These are phyloP conservation scores for Tremella yokohamensis DNA, from an alignment of 768 basidiomycete genomes.

Conservation along the genomic window DNA sequence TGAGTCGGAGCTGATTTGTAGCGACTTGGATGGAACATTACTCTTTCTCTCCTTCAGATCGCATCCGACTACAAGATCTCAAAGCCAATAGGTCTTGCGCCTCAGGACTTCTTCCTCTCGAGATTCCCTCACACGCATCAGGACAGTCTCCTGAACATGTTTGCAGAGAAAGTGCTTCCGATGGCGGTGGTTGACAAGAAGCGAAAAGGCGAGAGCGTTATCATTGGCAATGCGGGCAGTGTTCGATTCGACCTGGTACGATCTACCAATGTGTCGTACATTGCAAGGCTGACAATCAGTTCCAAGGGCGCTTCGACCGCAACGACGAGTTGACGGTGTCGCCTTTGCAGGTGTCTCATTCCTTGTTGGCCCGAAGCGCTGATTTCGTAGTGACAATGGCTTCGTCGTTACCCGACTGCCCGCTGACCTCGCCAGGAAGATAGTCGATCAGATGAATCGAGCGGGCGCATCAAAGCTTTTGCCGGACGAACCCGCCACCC, in stretches of 20 bases:
- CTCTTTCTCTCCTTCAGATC: conserved; percentile 19
- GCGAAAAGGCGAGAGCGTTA: conserved; percentile 30
- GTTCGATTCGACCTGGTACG: conserved; percentile 52
- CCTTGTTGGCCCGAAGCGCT: conserved; percentile 4
- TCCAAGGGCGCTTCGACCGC: conserved; percentile 65
- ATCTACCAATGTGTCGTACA: background rate
- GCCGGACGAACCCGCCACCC: conserved; percentile 2
- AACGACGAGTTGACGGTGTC: conserved; percentile 75
- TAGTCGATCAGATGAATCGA: conserved; percentile 37
- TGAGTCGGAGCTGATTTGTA: conserved; percentile 13
- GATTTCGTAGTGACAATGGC: conserved; percentile 19
- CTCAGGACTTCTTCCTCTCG: conserved; percentile 63
- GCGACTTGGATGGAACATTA: conserved; percentile 31
- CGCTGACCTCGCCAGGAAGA: conserved; percentile 31
- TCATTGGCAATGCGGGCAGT: conserved; percentile 48
- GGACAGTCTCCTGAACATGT: conserved; percentile 43
- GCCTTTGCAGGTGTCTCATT: conserved; percentile 56
- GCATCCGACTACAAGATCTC: conserved; percentile 57
- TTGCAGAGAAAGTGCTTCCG: conserved; percentile 55
- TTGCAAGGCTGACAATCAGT: conserved; percentile 28
- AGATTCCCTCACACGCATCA: conserved; percentile 54
- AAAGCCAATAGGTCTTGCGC: conserved; percentile 66
- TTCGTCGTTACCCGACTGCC: conserved; percentile 35
- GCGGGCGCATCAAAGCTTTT: conserved; percentile 33
- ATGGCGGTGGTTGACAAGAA: conserved; percentile 55